These are phyloP conservation scores for Lyophyllum semitale DNA, from an alignment of 768 basidiomycete genomes.

Conservation along the genomic window DNA sequence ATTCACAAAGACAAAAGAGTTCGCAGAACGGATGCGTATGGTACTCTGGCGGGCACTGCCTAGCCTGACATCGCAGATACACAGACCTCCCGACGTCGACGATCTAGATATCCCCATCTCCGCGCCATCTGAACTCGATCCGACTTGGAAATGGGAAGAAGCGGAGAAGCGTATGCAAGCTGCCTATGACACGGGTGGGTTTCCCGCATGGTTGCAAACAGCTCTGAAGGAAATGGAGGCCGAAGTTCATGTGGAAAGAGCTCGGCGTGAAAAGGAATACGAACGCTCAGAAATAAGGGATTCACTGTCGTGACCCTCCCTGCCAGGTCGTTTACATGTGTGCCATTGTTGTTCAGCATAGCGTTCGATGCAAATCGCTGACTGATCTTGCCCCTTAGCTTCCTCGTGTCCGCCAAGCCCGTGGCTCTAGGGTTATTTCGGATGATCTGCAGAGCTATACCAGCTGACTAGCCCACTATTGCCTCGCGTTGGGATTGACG, in stretches of 20 bases:
- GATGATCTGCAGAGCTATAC: too few species aligned
- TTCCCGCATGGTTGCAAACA: conserved; percentile 55
- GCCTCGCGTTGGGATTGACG: too few species aligned
- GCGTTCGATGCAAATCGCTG: background rate
- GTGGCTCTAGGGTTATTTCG: too few species aligned
- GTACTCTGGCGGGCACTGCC: conserved; percentile 51
- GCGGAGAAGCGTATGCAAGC: conserved; percentile 53
- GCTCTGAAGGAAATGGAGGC: conserved; percentile 58
- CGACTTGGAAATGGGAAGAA: conserved; percentile 51
- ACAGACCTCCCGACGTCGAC: conserved; percentile 38
- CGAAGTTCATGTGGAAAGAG: conserved; percentile 53
- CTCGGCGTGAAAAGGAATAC: conserved; percentile 30
- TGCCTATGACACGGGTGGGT: conserved; percentile 62
- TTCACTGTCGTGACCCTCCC: background rate
- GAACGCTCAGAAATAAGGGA: background rate
- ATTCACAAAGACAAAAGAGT: conserved; percentile 52
- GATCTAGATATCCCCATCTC: conserved; percentile 23
- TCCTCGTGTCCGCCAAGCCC: too few species aligned
- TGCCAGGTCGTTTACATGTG: background rate
- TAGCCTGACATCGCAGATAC: conserved; percentile 50
- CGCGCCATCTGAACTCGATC: conserved; percentile 21
- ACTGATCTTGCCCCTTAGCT: too few species aligned
- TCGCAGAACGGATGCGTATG: conserved; percentile 57
- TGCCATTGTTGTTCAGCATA: background rate
- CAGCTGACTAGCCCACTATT: too few species aligned